Evolutionary conservation across 768 basidiomycete genomes (phyloP), one percentile per base, ranked within the genome.

Genomic region (Leccinum arenicola): DNA sequence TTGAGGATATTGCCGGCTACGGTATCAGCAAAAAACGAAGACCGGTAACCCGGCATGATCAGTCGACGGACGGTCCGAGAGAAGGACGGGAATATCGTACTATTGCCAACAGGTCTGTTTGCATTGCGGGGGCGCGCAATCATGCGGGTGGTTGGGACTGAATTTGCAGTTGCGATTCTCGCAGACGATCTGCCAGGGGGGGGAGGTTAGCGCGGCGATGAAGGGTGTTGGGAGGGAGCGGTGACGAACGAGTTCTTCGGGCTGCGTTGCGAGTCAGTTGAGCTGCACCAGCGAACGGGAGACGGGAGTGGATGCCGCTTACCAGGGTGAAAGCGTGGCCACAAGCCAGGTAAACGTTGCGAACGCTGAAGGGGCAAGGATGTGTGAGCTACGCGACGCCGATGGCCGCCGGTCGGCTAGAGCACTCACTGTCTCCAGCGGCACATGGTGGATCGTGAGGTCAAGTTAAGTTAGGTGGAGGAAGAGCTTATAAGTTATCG

Each of bases 381-480:
- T n/a, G 3, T 7, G 19, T 57, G 35, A 65, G 50, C 50, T 23
- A 62, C 25, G 47, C 35, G 7, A 36, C 27, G 54, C n/a, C 21
- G 52, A 33, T 33, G 21, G 40, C 33, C 35, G 19, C 31, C 3
- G 15, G 10, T 5, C 19, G 43, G 25, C 11, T 6, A 21, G 21
- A 11, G 21, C 4, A 77, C 81, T 71, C 65, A 85, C 84, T 78
- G 82, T 74, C 84, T 81, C 67, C 73, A 77, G 66, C 75, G 76
- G 71, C 84, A 85, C 84, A 85, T 84, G 15, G 35, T 71, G 53
- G 38, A 11, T 59, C 33, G 54, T 49, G 58, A 49, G 36, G 25
- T 31, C 4, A 47, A 40, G 15, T 29, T 43, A 29, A 43, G 43
- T 45, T 45, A 45, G 40, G 40, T 40, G 14, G 50, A 48, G 49